These are phyloP conservation scores for Eucalyptus pauciflora DNA, from an alignment of 345 rosid genomes.

Conservation along the genomic window DNA sequence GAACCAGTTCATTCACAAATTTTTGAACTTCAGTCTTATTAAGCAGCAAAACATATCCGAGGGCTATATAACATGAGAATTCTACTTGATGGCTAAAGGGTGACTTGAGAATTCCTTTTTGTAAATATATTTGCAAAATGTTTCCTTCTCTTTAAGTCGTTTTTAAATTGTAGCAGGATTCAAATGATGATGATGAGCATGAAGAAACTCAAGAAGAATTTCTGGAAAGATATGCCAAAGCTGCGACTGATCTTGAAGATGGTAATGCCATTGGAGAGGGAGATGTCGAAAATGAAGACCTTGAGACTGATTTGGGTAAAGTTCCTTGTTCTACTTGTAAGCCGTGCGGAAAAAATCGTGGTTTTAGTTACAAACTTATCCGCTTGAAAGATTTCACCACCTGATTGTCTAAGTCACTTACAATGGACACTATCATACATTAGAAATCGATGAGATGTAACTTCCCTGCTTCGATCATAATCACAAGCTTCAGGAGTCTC, in stretches of 20 bases:
- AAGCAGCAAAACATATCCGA: background rate
- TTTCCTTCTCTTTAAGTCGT: background rate
- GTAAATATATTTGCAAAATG: background rate
- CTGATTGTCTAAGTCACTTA: background rate
- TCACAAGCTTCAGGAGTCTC: background rate
- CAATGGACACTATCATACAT: background rate
- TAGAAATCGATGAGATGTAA: background rate
- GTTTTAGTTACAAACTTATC: background rate
- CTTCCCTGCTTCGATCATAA: background rate
- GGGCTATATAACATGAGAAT: background rate
- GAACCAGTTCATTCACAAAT: background rate
- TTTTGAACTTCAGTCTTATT: background rate
- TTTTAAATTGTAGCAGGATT: conserved; percentile 34
- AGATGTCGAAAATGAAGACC: conserved; percentile 53
- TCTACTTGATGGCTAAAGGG: background rate
- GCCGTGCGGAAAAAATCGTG: background rate
- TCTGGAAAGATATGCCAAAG: conserved; percentile 71
- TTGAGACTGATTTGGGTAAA: conserved; percentile 58
- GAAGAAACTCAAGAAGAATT: conserved; percentile 86
- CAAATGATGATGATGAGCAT: conserved; percentile 44
- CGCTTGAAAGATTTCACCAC: background rate
- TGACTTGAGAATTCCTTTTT: background rate
- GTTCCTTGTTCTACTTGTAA: background rate
- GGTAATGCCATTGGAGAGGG: conserved; percentile 38
- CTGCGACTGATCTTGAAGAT: conserved; percentile 49